These are phyloP conservation scores for Eimeria sp. DNA, from an alignment of 169 alveolate species.

Conservation along the genomic window DNA sequence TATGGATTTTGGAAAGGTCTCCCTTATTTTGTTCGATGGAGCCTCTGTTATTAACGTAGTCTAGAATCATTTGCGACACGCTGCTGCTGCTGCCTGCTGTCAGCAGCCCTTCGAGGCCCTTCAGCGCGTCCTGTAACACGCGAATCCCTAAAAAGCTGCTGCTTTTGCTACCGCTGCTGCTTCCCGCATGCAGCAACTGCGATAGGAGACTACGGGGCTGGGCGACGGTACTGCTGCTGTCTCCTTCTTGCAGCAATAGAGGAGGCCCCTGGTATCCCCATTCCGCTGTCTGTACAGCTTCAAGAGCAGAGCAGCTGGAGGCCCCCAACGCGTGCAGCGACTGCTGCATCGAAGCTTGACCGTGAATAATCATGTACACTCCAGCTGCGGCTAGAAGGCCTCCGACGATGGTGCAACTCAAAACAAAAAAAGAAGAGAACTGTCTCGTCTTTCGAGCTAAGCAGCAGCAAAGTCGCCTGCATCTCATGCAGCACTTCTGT, in stretches of 20 bases:
- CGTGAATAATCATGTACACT: background rate
- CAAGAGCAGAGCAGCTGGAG: constrained; percentile 32
- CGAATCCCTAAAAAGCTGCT: background rate
- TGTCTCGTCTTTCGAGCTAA: background rate
- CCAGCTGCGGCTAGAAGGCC: background rate
- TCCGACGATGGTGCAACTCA: background rate
- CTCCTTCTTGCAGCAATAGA: background rate
- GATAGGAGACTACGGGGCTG: background rate
- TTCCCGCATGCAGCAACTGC: background rate
- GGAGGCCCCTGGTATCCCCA: background rate
- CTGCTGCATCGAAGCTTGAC: background rate
- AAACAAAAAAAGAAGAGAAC: background rate
- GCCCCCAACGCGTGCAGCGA: background rate
- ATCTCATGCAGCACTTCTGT: background rate
- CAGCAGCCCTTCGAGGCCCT: constrained; percentile 6
- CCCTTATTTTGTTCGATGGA: background rate
- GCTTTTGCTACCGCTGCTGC: background rate
- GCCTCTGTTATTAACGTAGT: background rate
- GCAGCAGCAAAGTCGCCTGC: constrained; percentile 14
- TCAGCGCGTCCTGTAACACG: background rate
- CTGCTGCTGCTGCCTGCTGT: too few relatives aligned
- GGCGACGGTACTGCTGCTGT: background rate
- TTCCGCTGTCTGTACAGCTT: background rate
- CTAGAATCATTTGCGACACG: too few relatives aligned
- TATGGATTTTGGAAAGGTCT: background rate